Percentiles rank a stretch among this genome's conserved stretches.
Evolutionary conservation across 2,329 filamentous ascomycete genomes (phyloP).

Genomic region (Penicillium sp.): DNA sequence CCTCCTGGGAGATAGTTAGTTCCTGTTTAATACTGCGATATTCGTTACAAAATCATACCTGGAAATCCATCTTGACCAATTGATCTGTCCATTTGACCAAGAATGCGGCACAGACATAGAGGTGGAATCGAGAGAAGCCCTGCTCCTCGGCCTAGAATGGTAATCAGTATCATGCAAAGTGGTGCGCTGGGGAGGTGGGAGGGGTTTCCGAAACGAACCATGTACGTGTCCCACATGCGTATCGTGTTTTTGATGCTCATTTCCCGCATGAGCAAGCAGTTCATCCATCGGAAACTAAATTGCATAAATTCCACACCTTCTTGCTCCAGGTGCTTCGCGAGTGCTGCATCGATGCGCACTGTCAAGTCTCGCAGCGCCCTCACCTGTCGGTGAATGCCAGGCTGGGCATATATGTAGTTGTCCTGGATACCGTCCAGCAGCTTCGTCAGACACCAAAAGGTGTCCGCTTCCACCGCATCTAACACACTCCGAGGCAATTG

Average conservation of each 20-base stretch:
- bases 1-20: constrained; percentile 61
- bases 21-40: neutral
- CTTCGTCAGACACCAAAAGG: constrained; percentile 98
- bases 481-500: constrained; percentile 86
- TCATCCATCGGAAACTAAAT: constrained; percentile 99
- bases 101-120: constrained; percentile 97
- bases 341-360: constrained; percentile 75
- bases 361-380: constrained; percentile 84
- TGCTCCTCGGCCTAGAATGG: constrained; percentile 82
- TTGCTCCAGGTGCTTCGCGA: constrained; percentile 84
- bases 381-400: constrained; percentile 93
- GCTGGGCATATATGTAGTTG: constrained; percentile 97
- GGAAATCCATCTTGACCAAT: constrained; percentile 93
- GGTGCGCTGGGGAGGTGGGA: neutral
- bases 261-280: constrained; percentile 96
- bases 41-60: constrained; percentile 36
- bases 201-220: constrained; percentile 56
- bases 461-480: constrained; percentile 95
- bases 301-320: constrained; percentile 98
- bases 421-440: constrained; percentile 98
- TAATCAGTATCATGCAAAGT: constrained; percentile 15
- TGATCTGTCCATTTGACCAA: constrained; percentile 98
- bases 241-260: constrained; percentile 96
- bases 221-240: constrained; percentile 99
- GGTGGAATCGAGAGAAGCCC: constrained; percentile 95